phyloP scores from a whole-genome alignment of 225 moss, liverwort and hornwort species.

The Thuidium tamariscinum region DNA sequence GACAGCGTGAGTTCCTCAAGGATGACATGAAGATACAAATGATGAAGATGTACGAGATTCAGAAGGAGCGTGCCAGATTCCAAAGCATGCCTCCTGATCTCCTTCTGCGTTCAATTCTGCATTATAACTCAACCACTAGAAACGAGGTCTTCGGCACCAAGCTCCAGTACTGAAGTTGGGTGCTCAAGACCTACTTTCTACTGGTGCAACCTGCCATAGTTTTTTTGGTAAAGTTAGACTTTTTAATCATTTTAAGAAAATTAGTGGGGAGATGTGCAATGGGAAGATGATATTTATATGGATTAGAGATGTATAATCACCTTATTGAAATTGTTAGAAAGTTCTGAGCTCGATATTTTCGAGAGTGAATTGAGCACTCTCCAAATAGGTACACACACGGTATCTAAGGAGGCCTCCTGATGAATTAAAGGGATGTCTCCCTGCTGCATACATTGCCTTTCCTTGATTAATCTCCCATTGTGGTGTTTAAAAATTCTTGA shows the following conservation, averaged over 20 bases:
- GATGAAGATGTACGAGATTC: slow-evolving; percentile 17
- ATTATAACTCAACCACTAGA: neutral
- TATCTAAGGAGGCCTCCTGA: neutral
- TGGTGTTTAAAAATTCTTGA: neutral
- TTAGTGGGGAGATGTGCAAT: neutral
- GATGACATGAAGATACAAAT: slow-evolving; percentile 25
- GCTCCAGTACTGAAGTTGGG: neutral
- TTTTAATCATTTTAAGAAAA: neutral
- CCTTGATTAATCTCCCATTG: neutral
- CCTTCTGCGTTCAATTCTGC: neutral
- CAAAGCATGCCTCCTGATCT: slow-evolving; percentile 21
- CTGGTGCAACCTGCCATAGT: neutral
- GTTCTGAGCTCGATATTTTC: neutral
- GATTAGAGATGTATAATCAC: neutral
- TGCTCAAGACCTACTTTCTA: neutral
- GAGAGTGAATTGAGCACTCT: neutral
- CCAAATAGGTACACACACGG: too few species aligned
- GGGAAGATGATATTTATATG: neutral
- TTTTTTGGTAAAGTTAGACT: neutral
- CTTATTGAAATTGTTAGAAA: neutral
- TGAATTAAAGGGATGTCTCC: neutral
- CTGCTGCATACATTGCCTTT: neutral
- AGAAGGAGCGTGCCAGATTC: slow-evolving; percentile 19
- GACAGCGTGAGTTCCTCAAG: slow-evolving; percentile 26
- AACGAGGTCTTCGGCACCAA: neutral